Percentiles rank a stretch among this genome's conserved stretches.
phyloP scores from a whole-genome alignment of 2,329 filamentous ascomycete genomes.

The Colletotrichum cereale region DNA sequence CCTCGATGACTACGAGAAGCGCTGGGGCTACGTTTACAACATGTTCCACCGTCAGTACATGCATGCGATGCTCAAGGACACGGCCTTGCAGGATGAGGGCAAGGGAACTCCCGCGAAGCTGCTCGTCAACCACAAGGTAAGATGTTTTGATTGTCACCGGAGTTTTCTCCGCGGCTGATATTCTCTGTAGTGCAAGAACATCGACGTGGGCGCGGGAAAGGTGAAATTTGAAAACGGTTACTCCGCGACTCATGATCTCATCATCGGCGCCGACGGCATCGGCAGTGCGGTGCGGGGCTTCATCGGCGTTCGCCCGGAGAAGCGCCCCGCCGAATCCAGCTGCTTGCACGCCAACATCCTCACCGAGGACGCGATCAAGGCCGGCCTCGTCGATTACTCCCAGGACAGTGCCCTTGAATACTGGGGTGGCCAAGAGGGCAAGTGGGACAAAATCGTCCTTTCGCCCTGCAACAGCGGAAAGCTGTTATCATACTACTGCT shows the following conservation, averaged over 20 bases:
- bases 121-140: conserved; percentile 67
- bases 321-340: conserved; percentile 69
- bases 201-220: conserved; percentile 63
- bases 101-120: conserved; percentile 66
- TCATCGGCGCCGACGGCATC: conserved; percentile 76
- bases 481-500: conserved; percentile 77
- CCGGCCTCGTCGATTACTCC: conserved; percentile 74
- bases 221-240: conserved; percentile 67
- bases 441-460: conserved; percentile 78
- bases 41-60: conserved; percentile 79
- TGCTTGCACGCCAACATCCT: conserved; percentile 75
- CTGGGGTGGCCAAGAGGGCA: conserved; percentile 75
- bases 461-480: conserved; percentile 76
- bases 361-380: conserved; percentile 69
- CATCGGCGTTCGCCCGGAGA: conserved; percentile 72
- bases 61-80: conserved; percentile 75
- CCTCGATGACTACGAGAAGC: conserved; percentile 73
- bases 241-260: conserved; percentile 66
- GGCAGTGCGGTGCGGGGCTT: conserved; percentile 73
- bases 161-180: not conserved
- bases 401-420: conserved; percentile 73
- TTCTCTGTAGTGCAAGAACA: conserved; percentile 55
- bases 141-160: conserved; percentile 13
- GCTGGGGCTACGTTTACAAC: conserved; percentile 75
- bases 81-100: conserved; percentile 65